phyloP scores from a whole-genome alignment of 139 green algal genomes.

The Microglena sp. region DNA sequence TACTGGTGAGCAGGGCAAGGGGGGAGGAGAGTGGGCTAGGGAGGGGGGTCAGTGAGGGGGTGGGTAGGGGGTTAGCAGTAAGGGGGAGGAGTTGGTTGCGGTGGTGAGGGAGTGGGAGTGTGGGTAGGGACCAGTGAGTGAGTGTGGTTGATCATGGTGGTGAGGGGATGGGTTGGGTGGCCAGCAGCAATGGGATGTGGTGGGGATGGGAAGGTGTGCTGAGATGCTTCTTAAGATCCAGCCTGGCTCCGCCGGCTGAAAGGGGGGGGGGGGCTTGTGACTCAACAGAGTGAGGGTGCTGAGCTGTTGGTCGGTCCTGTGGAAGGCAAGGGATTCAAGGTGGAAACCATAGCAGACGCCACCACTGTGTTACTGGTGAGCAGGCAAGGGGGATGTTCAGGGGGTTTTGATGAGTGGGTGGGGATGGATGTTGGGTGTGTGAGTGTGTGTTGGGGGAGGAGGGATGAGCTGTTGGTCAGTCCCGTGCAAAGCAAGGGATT shows the following conservation, averaged over 20 bases:
- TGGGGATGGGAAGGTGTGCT: constrained; percentile 25
- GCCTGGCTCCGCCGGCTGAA: constrained; percentile 42
- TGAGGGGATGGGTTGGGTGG: too few species aligned
- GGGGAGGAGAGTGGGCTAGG: not conserved
- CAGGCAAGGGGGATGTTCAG: not conserved
- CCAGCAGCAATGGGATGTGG: too few species aligned
- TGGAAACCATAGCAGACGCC: constrained; percentile 59
- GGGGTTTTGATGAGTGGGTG: not conserved
- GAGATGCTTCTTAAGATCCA: constrained; percentile 62
- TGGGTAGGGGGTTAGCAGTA: constrained; percentile 20
- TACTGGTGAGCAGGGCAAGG: constrained; percentile 6
- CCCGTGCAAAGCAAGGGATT: constrained; percentile 71
- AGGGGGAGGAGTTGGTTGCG: too few species aligned
- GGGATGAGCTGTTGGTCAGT: constrained; percentile 29
- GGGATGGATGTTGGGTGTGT: not conserved
- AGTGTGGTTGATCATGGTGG: too few species aligned
- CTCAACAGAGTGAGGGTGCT: constrained; percentile 15
- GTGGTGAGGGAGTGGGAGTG: too few species aligned
- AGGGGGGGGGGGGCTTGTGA: constrained; percentile 51
- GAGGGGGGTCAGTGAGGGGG: not conserved
- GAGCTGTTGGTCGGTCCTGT: constrained; percentile 30
- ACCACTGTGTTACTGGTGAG: constrained; percentile 7
- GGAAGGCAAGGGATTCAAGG: constrained; percentile 72
- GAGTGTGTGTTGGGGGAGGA: too few species aligned
- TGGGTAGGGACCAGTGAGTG: too few species aligned